Conservation (phyloP, 2,329 filamentous ascomycete species). For the Pyricularia sp. region DNA sequence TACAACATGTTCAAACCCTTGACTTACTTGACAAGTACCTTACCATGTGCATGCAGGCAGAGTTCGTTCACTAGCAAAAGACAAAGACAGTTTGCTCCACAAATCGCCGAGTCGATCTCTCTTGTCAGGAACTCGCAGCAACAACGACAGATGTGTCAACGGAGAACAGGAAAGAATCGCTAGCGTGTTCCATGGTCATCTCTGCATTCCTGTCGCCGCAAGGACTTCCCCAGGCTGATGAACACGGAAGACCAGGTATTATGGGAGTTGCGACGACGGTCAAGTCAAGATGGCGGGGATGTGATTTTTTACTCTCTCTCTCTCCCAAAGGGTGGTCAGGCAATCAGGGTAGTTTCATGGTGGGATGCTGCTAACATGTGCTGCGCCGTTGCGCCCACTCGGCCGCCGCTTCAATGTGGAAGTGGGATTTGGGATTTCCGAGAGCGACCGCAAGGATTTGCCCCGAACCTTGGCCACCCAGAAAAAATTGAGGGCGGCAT, state of each 20-base stretch:
- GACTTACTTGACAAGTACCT: too few species aligned
- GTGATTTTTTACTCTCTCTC: too few species aligned
- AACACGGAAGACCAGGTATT: not conserved
- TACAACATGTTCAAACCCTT: not conserved
- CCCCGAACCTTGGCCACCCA: not conserved
- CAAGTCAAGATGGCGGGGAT: not conserved
- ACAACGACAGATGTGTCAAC: not conserved
- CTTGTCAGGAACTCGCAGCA: not conserved
- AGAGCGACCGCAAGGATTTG: not conserved
- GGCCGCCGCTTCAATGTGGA: not conserved
- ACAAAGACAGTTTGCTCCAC: not conserved
- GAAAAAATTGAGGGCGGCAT: not conserved
- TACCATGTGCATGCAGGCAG: not conserved
- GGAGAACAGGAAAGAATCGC: not conserved
- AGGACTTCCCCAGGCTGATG: not conserved
- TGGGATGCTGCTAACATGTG: not conserved
- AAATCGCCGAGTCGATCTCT: not conserved
- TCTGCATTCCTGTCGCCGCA: not conserved
- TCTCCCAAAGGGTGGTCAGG: not conserved
- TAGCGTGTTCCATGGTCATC: conserved; percentile 1
- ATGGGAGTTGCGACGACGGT: not conserved
- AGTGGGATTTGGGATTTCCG: not conserved
- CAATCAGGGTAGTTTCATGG: not conserved
- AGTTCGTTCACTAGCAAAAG: not conserved
- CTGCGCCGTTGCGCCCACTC: not conserved